phyloP scores from a whole-genome alignment of 2,329 filamentous ascomycete genomes.

The Colletotrichum plurivorum region DNA sequence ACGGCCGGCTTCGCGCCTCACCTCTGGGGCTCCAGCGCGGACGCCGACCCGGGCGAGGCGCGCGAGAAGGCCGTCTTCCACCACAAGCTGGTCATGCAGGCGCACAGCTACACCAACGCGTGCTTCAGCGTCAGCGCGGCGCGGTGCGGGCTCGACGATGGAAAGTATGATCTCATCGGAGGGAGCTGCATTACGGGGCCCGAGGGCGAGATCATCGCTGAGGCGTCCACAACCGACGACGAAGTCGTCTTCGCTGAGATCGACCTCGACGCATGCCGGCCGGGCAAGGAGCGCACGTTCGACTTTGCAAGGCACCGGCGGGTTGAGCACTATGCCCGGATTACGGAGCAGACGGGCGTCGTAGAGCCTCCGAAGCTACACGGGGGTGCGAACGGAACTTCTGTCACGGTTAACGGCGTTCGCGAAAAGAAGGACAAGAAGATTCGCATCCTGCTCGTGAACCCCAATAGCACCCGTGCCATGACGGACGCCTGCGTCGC shows the following conservation, averaged over 20 bases:
- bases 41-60: constrained; percentile 43
- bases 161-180: constrained; percentile 64
- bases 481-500: constrained; percentile 78
- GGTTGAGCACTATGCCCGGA: constrained; percentile 57
- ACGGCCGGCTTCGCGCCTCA: constrained; percentile 63
- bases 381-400: neutral
- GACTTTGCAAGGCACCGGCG: constrained; percentile 59
- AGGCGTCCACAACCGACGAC: constrained; percentile 62
- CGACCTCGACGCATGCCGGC: constrained; percentile 61
- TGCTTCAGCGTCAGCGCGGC: constrained; percentile 65
- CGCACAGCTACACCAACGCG: constrained; percentile 67
- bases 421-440: constrained; percentile 8
- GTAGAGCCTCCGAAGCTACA: constrained; percentile 38
- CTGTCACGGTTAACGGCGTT: neutral
- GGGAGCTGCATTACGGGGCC: constrained; percentile 64
- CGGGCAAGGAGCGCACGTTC: constrained; percentile 64
- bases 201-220: constrained; percentile 63
- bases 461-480: constrained; percentile 80
- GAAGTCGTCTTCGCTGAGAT: constrained; percentile 66
- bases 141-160: constrained; percentile 55
- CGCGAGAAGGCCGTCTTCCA: constrained; percentile 66
- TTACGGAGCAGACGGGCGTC: constrained; percentile 55
- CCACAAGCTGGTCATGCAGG: constrained; percentile 65
- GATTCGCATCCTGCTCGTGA: constrained; percentile 75
- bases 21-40: constrained; percentile 52